These are phyloP conservation scores for Pichia sp. DNA, from an alignment of 1,139 yeast species.

Conservation along the genomic window DNA sequence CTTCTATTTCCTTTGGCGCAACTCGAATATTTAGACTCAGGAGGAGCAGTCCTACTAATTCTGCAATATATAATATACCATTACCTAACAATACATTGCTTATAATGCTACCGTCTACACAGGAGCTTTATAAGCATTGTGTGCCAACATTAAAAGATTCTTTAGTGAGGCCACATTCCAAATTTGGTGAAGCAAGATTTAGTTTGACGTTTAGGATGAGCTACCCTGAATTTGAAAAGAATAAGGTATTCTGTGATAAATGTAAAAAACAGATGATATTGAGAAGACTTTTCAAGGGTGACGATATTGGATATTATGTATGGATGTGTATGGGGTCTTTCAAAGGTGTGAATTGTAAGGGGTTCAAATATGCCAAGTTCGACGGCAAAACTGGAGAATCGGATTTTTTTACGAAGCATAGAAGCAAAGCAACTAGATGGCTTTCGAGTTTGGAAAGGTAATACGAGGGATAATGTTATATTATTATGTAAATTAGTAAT, in stretches of 20 bases:
- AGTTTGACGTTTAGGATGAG: slow-evolving; percentile 62
- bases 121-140: slow-evolving; percentile 64
- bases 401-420: not conserved
- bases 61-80: slow-evolving; percentile 45
- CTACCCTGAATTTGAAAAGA: slow-evolving; percentile 34
- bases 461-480: not conserved
- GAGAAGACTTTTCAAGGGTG: slow-evolving; percentile 43
- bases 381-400: slow-evolving; percentile 24
- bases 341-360: slow-evolving; percentile 39
- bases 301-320: slow-evolving; percentile 46
- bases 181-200: slow-evolving; percentile 48
- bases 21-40: slow-evolving; percentile 60
- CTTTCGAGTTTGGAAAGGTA: slow-evolving; percentile 3
- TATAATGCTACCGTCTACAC: slow-evolving; percentile 73
- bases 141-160: slow-evolving; percentile 40
- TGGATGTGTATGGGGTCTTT: slow-evolving; percentile 48
- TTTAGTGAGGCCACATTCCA: slow-evolving; percentile 36
- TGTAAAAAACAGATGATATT: slow-evolving; percentile 46
- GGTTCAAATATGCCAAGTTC: slow-evolving; percentile 48
- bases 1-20: slow-evolving; percentile 62
- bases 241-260: slow-evolving; percentile 47
- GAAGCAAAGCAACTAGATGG: slow-evolving; percentile 11
- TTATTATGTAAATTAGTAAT: not conserved
- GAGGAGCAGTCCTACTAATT: slow-evolving; percentile 32
- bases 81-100: slow-evolving; percentile 62